phyloP scores from a whole-genome alignment of 805 yeast genomes.

The Monosporozyma servazzii region DNA sequence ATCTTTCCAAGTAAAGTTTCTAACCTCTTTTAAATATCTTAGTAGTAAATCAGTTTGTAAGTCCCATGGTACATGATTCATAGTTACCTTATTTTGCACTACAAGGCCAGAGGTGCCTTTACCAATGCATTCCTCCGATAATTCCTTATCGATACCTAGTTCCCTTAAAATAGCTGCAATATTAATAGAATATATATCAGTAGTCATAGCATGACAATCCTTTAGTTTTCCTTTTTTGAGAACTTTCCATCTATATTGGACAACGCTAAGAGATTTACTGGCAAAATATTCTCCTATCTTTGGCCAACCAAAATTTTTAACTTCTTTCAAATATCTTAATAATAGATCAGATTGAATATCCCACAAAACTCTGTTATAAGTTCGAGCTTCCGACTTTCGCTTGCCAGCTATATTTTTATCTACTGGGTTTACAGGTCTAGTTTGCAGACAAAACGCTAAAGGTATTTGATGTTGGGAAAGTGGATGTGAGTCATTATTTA shows the following conservation, averaged over 20 bases:
- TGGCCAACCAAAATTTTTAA: conserved; percentile 80
- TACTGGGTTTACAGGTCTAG: neutral
- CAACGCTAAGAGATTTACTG: conserved; percentile 78
- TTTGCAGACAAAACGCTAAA: neutral
- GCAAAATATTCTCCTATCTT: conserved; percentile 72
- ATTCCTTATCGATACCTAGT: no score
- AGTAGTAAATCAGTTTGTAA: conserved; percentile 64
- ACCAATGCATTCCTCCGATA: no score
- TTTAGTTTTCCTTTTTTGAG: conserved; percentile 38
- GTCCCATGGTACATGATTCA: conserved; percentile 45
- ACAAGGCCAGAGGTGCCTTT: conserved; percentile 6
- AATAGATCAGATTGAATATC: conserved; percentile 67
- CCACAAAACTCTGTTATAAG: conserved; percentile 52
- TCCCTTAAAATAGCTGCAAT: neutral
- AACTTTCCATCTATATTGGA: conserved; percentile 85
- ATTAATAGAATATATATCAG: neutral
- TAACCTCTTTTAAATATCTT: conserved; percentile 70
- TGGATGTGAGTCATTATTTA: conserved; percentile 17
- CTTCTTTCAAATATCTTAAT: conserved; percentile 68
- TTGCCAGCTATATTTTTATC: neutral
- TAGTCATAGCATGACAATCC: neutral
- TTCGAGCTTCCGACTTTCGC: neutral
- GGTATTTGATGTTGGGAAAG: conserved; percentile 10
- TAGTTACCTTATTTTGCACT: no score
- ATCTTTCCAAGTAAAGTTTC: conserved; percentile 82